These are phyloP conservation scores for Allomyces macrogynus DNA, from an alignment of 192 early-diverging fungal genomes.

Conservation along the genomic window DNA sequence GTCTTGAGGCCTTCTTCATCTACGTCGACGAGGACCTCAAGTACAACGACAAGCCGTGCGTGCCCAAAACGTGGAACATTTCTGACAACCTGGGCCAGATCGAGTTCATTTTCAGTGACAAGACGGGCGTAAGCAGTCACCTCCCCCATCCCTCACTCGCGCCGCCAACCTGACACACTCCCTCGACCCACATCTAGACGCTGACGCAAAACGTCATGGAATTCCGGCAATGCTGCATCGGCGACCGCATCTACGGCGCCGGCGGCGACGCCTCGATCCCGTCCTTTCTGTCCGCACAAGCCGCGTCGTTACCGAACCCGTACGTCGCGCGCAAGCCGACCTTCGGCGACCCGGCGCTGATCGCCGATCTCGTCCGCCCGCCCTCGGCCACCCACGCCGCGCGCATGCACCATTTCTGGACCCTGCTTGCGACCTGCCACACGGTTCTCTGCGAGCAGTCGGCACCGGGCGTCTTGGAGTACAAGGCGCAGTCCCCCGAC, in stretches of 20 bases:
- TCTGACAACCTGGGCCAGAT: constrained; percentile 51
- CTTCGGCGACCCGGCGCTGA: constrained; percentile 25
- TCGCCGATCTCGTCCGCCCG: constrained; percentile 1
- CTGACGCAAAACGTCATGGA: constrained; percentile 64
- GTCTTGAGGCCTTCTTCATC: constrained; percentile 42
- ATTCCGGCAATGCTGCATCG: constrained; percentile 46
- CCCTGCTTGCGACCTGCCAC: constrained; percentile 39
- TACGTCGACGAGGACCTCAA: constrained; percentile 44
- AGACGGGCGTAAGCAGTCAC: constrained; percentile 27
- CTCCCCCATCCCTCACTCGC: no score
- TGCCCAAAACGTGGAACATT: constrained; percentile 47
- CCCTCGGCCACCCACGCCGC: constrained; percentile 5
- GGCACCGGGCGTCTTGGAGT: constrained; percentile 11
- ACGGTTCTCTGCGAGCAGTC: constrained; percentile 28
- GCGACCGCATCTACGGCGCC: constrained; percentile 29
- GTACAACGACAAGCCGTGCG: constrained; percentile 30
- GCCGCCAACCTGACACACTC: no score
- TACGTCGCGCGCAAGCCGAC: not conserved
- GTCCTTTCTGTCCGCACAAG: no score
- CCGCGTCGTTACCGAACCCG: no score
- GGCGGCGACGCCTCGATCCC: no score
- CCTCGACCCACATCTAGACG: constrained; percentile 10
- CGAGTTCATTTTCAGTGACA: constrained; percentile 68
- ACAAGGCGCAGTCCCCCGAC: constrained; percentile 43
- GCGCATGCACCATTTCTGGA: constrained; percentile 26